phyloP scores from a whole-genome alignment of 768 basidiomycete genomes.

The Krasilnikovozyma curviuscula region DNA sequence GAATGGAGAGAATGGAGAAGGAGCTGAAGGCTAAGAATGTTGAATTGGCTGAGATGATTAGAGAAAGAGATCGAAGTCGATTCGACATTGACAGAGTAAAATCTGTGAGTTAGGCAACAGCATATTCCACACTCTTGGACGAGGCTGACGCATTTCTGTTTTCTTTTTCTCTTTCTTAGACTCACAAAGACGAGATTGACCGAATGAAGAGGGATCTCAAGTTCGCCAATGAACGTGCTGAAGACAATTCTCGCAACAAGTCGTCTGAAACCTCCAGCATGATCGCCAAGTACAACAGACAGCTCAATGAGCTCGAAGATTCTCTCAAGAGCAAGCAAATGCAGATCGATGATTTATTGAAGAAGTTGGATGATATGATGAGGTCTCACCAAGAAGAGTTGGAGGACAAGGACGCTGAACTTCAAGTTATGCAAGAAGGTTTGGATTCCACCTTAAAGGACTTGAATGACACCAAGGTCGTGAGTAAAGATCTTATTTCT shows the following conservation, averaged over 20 bases:
- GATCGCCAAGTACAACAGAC: constrained; percentile 83
- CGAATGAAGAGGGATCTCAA: constrained; percentile 73
- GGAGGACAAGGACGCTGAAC: constrained; percentile 95
- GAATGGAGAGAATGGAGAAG: constrained; percentile 96
- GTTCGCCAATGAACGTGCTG: constrained; percentile 95
- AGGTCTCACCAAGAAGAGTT: constrained; percentile 60
- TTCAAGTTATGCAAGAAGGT: constrained; percentile 82
- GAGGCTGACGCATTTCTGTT: not conserved
- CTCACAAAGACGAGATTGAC: constrained; percentile 87
- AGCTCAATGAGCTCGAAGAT: constrained; percentile 88
- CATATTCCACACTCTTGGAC: not conserved
- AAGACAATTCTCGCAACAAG: constrained; percentile 77
- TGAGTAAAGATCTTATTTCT: constrained; percentile 23
- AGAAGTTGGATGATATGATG: constrained; percentile 53
- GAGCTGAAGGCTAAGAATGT: constrained; percentile 97
- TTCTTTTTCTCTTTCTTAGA: constrained; percentile 24
- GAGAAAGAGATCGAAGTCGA: constrained; percentile 84
- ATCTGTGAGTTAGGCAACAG: constrained; percentile 30
- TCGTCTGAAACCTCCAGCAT: constrained; percentile 77
- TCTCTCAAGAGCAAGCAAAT: constrained; percentile 88
- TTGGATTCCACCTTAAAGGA: constrained; percentile 83
- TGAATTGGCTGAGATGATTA: constrained; percentile 95
- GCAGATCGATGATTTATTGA: constrained; percentile 81
- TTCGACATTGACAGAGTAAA: constrained; percentile 90
- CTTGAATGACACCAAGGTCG: constrained; percentile 69